Conservation (phyloP, 2,329 filamentous ascomycete genomes). For the Colletotrichum lentis region DNA sequence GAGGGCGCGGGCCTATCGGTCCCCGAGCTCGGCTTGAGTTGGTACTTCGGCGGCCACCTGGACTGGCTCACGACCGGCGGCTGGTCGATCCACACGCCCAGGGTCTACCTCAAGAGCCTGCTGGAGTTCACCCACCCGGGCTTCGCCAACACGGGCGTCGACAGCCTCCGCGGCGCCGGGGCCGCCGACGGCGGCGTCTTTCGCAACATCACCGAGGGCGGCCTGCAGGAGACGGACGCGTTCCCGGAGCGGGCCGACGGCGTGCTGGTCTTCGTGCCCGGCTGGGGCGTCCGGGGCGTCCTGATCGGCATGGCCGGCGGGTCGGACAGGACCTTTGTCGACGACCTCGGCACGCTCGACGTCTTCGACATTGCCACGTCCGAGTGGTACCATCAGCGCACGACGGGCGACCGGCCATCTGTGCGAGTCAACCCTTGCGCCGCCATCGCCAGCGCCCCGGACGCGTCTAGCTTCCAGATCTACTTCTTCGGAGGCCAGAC, state of each 20-base stretch:
- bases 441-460: slow-evolving; percentile 72
- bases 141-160: slow-evolving; percentile 69
- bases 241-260: slow-evolving; percentile 81
- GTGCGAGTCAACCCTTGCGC: slow-evolving; percentile 78
- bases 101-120: slow-evolving; percentile 77
- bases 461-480: slow-evolving; percentile 78
- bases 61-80: slow-evolving; percentile 67
- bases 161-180: slow-evolving; percentile 60
- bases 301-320: slow-evolving; percentile 77
- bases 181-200: slow-evolving; percentile 71
- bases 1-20: slow-evolving; percentile 78
- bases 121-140: slow-evolving; percentile 80
- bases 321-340: slow-evolving; percentile 72
- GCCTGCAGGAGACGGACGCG: slow-evolving; percentile 62
- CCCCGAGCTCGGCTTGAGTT: slow-evolving; percentile 73
- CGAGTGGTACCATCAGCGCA: slow-evolving; percentile 78
- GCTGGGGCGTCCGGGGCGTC: slow-evolving; percentile 75
- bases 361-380: slow-evolving; percentile 79
- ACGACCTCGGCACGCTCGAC: slow-evolving; percentile 64
- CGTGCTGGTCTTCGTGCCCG: slow-evolving; percentile 75
- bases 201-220: slow-evolving; percentile 77
- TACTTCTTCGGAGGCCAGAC: slow-evolving; percentile 83
- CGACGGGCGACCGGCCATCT: slow-evolving; percentile 67
- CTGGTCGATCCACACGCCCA: slow-evolving; percentile 70
- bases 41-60: slow-evolving; percentile 81